Evolutionary conservation across 441 rosid genomes (phyloP), one percentile per base, ranked within the genome.

Genomic region (Francoa sonchifolia): DNA sequence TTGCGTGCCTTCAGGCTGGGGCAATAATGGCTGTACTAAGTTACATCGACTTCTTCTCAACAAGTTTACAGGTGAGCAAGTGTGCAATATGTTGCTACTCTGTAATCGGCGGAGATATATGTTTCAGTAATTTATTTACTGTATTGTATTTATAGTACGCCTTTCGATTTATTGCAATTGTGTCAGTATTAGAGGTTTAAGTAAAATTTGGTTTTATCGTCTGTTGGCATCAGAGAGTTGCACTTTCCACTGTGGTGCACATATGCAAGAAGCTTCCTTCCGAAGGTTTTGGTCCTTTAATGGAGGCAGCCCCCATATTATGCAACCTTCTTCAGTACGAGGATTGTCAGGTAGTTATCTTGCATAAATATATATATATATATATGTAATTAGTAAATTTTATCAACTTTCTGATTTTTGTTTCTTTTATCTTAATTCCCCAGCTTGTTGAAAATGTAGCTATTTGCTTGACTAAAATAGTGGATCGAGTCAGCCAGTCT

Each of bases 391-490:
- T n/a, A n/a, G n/a, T n/a, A n/a, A n/a, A n/a, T 43, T 45, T 26
- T 32, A 25, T 43, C 45, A 42, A 57, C 42, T 31, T 49, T 17
- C 18, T 8, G 13, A 42, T 21, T 26, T 43, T 21, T 20, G 33
- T 5, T 51, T 1, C 55, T 27, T 36, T 30, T 44, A 42, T 58
- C 26, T 62, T 44, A 25, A 19, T 26, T 46, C 56, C 59, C 49
- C 82, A 92, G 96, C 71, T 92, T 62, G 96, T 92, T 49, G 96
- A 92, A 70, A 77, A 72, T 65, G 95, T 74, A 44, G 89, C 82
- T 9, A 66, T 54, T 59, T 83, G 88, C 71, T 69, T 92, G 66
- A 79, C 79, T 58, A 83, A 81, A 69, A 81, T 86, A 62, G 77
- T 70, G 39, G 94, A 81, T 49, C 77, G 62, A 50, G 74, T 79